These are phyloP conservation scores for Symmetrospora coprosmae DNA, from an alignment of 768 basidiomycete genomes.

Conservation along the genomic window DNA sequence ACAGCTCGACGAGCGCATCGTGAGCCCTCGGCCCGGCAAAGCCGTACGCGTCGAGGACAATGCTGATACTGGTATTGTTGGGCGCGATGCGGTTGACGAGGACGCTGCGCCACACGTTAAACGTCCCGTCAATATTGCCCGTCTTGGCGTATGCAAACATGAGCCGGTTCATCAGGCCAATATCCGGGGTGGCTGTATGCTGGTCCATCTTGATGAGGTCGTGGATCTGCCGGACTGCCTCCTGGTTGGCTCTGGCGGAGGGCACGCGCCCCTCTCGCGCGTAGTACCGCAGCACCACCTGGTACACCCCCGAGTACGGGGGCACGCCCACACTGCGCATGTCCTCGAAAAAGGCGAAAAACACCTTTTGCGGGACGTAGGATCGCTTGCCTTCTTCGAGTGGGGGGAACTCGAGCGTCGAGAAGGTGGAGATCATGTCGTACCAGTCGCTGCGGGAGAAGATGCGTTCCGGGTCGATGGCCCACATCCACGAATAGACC, in stretches of 20 bases:
- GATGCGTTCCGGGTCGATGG: constrained; percentile 30
- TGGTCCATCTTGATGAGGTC: constrained; percentile 64
- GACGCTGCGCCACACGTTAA: constrained; percentile 58
- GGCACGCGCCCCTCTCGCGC: constrained; percentile 21
- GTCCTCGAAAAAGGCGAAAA: constrained; percentile 41
- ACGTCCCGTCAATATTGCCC: constrained; percentile 55
- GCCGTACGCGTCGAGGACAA: constrained; percentile 74
- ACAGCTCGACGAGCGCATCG: constrained; percentile 20
- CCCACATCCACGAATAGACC: constrained; percentile 44
- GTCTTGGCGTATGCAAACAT: constrained; percentile 81
- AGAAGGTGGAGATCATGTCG: constrained; percentile 39
- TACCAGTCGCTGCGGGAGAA: constrained; percentile 30
- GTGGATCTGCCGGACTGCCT: constrained; percentile 49
- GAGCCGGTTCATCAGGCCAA: constrained; percentile 60
- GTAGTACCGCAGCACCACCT: constrained; percentile 27
- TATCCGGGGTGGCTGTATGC: constrained; percentile 58
- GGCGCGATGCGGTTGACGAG: constrained; percentile 48
- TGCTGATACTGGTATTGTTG: constrained; percentile 55
- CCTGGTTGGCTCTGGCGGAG: constrained; percentile 33
- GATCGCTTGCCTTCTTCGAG: too few relatives aligned
- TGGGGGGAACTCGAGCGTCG: constrained; percentile 48
- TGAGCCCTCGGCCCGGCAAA: constrained; percentile 46
- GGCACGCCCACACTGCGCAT: constrained; percentile 26
- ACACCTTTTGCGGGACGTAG: constrained; percentile 40
- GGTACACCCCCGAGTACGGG: constrained; percentile 22